phyloP scores from a whole-genome alignment of 2,329 filamentous ascomycete species.

The Cladophialophora psammophila region DNA sequence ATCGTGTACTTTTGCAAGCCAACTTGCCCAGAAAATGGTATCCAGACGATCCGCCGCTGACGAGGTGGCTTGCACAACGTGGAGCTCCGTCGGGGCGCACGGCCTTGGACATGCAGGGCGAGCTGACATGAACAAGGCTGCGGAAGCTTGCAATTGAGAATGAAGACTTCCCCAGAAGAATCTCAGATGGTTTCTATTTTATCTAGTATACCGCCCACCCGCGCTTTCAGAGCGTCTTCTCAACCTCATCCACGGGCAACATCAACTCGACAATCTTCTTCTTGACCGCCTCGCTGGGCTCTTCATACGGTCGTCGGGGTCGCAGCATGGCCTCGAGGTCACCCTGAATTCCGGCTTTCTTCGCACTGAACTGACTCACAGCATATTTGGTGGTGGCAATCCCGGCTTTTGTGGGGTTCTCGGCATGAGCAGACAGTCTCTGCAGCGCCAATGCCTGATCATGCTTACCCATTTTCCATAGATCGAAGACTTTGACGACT shows the following conservation, averaged over 20 bases:
- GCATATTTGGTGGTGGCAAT: slow-evolving; percentile 58
- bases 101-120: neutral
- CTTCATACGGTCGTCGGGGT: slow-evolving; percentile 68
- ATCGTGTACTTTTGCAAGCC: neutral
- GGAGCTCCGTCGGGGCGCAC: neutral
- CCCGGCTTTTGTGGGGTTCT: slow-evolving; percentile 61
- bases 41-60: neutral
- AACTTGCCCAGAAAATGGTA: neutral
- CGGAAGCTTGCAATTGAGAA: neutral
- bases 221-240: slow-evolving; percentile 22
- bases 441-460: slow-evolving; percentile 79
- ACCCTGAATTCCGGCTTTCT: slow-evolving; percentile 58
- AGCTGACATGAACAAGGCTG: slow-evolving; percentile 12
- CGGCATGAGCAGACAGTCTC: slow-evolving; percentile 70
- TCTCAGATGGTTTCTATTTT: neutral
- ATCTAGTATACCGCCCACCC: neutral
- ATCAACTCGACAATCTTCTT: slow-evolving; percentile 51
- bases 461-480: slow-evolving; percentile 74
- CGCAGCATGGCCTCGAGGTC: slow-evolving; percentile 61
- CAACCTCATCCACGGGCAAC: slow-evolving; percentile 32
- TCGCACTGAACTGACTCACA: slow-evolving; percentile 54
- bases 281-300: slow-evolving; percentile 53
- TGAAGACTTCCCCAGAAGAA: neutral
- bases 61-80: slow-evolving; percentile 4
- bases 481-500: slow-evolving; percentile 78